These are phyloP conservation scores for Periconia sp. DNA, from an alignment of 2,329 filamentous ascomycete genomes.

Conservation along the genomic window DNA sequence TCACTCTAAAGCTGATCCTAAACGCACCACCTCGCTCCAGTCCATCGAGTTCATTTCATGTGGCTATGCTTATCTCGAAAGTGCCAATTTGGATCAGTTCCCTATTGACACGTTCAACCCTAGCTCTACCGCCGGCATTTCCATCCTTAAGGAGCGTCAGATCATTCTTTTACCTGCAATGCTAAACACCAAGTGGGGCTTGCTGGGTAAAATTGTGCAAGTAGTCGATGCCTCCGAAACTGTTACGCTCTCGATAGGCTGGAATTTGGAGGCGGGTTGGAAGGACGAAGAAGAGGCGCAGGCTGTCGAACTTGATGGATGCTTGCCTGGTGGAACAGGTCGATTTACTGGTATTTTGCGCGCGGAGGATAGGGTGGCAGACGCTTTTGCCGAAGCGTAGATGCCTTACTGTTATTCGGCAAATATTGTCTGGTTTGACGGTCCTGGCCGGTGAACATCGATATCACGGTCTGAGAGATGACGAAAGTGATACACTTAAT, in stretches of 20 bases:
- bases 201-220: conserved; percentile 50
- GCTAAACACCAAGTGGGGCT: conserved; percentile 42
- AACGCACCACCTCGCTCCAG: conserved; percentile 41
- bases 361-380: conserved; percentile 26
- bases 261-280: conserved; percentile 40
- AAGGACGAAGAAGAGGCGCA: conserved; percentile 35
- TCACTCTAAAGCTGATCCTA: conserved; percentile 37
- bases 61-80: conserved; percentile 61
- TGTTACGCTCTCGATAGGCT: conserved; percentile 40
- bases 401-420: too few species aligned
- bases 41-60: conserved; percentile 64
- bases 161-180: conserved; percentile 41
- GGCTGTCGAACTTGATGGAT: conserved; percentile 51
- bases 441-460: too few species aligned
- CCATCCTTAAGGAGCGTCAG: conserved; percentile 37
- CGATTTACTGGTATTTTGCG: conserved; percentile 44
- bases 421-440: too few species aligned
- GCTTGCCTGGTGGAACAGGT: conserved; percentile 48
- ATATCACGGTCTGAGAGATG: too few species aligned
- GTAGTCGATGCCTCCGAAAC: conserved; percentile 41
- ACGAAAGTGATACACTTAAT: too few species aligned
- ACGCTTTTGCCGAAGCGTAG: too few species aligned
- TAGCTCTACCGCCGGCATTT: conserved; percentile 14
- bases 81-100: conserved; percentile 40
- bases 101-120: conserved; percentile 32